Percentiles rank a stretch among this genome's conserved stretches.
Evolutionary conservation across 106 monocot species (phyloP).

Genomic region (Triglochin maritima): DNA sequence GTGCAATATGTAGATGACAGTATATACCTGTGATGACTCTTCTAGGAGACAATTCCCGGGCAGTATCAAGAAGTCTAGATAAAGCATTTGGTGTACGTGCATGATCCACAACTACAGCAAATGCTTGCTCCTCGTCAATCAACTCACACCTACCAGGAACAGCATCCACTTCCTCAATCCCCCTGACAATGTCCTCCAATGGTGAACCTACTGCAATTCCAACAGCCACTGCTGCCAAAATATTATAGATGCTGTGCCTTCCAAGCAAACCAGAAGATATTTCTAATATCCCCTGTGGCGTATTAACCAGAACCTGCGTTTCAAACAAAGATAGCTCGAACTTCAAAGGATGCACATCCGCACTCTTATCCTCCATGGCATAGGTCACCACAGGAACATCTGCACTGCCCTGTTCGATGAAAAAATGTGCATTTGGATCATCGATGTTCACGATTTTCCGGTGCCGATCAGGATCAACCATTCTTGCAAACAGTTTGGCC

Average conservation of each 20-base stretch:
- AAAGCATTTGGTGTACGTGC: constrained; percentile 60
- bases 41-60: constrained; percentile 53
- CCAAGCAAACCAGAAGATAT: constrained; percentile 92
- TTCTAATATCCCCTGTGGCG: constrained; percentile 78
- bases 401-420: constrained; percentile 53
- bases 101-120: constrained; percentile 82
- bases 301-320: constrained; percentile 78
- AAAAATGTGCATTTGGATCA: constrained; percentile 66
- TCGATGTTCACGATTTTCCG: constrained; percentile 88
- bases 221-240: constrained; percentile 86
- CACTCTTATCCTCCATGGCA: constrained; percentile 78
- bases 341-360: constrained; percentile 67
- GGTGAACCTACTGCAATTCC: constrained; percentile 82
- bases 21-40: constrained; percentile 77
- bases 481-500: constrained; percentile 63
- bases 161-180: constrained; percentile 87
- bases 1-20: neutral
- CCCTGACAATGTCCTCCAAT: constrained; percentile 82
- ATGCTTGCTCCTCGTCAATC: constrained; percentile 88
- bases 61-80: constrained; percentile 59
- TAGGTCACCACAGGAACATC: constrained; percentile 81
- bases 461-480: constrained; percentile 80
- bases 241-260: constrained; percentile 68
- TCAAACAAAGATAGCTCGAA: constrained; percentile 83
- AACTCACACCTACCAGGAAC: constrained; percentile 89